phyloP scores from a whole-genome alignment of 371 early-diverging fungal genomes.

The Homolaphlyctis polyrhiza region DNA sequence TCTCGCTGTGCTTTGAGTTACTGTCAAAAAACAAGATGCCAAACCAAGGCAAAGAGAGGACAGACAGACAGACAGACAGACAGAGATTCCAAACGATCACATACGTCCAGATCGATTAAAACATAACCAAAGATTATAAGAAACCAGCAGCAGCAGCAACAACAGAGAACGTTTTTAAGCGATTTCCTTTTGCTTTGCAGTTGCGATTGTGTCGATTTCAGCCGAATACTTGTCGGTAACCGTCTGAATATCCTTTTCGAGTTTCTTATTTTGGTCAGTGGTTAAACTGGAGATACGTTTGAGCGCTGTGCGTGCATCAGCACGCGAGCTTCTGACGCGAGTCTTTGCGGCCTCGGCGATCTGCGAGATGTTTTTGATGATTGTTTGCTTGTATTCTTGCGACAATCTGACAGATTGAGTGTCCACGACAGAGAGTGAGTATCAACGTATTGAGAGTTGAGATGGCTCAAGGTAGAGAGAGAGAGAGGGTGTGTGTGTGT shows the following conservation, averaged over 20 bases:
- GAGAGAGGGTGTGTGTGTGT: too few relatives aligned
- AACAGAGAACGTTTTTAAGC: slow-evolving; percentile 1
- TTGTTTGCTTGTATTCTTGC: slow-evolving; percentile 72
- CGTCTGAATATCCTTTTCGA: slow-evolving; percentile 69
- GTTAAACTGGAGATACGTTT: slow-evolving; percentile 61
- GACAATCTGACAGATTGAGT: slow-evolving; percentile 57
- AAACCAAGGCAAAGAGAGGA: too few relatives aligned
- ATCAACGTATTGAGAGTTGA: too few relatives aligned
- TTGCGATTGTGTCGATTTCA: slow-evolving; percentile 61
- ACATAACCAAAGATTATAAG: too few relatives aligned
- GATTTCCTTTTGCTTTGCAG: slow-evolving; percentile 71
- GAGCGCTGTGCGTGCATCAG: slow-evolving; percentile 50
- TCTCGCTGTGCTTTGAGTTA: too few relatives aligned
- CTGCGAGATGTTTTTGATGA: slow-evolving; percentile 61
- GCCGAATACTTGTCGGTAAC: slow-evolving; percentile 66
- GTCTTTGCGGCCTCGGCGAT: slow-evolving; percentile 58
- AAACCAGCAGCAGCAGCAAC: too few relatives aligned
- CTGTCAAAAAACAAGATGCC: too few relatives aligned
- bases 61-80: too few relatives aligned
- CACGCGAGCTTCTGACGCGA: slow-evolving; percentile 22
- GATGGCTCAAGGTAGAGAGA: too few relatives aligned
- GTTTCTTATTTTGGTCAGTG: slow-evolving; percentile 52
- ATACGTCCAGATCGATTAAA: too few relatives aligned
- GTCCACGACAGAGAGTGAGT: too few relatives aligned
- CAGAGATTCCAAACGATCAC: too few relatives aligned